Evolutionary conservation across 202 grass and related monocot genomes (phyloP).

Genomic region (Zizania palustris): DNA sequence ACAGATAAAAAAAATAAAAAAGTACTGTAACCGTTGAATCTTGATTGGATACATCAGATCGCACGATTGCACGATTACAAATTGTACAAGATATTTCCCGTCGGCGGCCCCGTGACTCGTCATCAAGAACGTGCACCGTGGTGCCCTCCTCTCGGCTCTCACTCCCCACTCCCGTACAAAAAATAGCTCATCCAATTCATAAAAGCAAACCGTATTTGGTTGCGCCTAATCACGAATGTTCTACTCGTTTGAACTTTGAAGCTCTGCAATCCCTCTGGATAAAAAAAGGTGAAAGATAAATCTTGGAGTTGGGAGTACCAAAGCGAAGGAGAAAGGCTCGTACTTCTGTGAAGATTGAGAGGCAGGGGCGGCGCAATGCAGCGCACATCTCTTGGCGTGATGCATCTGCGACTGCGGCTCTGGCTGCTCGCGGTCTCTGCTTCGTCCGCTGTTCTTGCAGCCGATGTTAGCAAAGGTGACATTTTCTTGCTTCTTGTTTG

Average conservation of each 20-base stretch:
- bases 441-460: slow-evolving; percentile 38
- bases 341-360: slow-evolving; percentile 25
- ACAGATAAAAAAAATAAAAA: no score
- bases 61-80: no score
- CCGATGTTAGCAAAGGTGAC: slow-evolving; percentile 56
- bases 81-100: no score
- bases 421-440: slow-evolving; percentile 46
- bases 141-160: no score
- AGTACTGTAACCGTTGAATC: no score
- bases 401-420: slow-evolving; percentile 11
- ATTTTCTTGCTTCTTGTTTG: slow-evolving; percentile 17
- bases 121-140: no score
- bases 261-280: slow-evolving; percentile 1
- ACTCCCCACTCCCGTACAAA: no score
- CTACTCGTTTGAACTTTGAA: background rate
- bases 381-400: slow-evolving; percentile 47
- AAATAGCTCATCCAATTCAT: no score
- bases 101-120: no score
- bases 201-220: no score
- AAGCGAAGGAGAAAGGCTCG: slow-evolving; percentile 27
- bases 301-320: slow-evolving; percentile 13
- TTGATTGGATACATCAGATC: no score
- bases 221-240: background rate
- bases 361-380: slow-evolving; percentile 44
- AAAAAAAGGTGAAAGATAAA: slow-evolving; percentile 37